Evolutionary conservation across 768 basidiomycete species (phyloP).

Genomic region (Amanita rubescens): DNA sequence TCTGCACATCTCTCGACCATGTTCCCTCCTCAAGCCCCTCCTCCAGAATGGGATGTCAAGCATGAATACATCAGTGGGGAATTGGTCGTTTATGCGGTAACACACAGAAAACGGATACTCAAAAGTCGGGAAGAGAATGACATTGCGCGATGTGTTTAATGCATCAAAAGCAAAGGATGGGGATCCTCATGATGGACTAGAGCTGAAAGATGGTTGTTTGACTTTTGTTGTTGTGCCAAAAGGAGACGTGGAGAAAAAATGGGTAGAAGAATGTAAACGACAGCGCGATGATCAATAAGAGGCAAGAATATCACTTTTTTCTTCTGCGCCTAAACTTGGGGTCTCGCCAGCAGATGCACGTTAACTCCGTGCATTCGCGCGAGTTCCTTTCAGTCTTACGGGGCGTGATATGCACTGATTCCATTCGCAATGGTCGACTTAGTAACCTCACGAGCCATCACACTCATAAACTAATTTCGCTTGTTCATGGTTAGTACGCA

Average conservation of each 20-base stretch:
- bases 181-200: conserved; percentile 67
- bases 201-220: conserved; percentile 76
- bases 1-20: conserved; percentile 68
- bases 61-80: conserved; percentile 57
- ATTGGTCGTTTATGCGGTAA: conserved; percentile 80
- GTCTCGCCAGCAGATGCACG: too few relatives aligned
- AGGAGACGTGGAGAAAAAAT: conserved; percentile 68
- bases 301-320: too few relatives aligned
- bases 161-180: conserved; percentile 55
- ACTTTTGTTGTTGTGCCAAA: conserved; percentile 74
- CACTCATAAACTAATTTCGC: too few relatives aligned
- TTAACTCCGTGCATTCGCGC: too few relatives aligned
- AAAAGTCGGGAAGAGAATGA: conserved; percentile 93
- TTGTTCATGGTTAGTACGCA: too few relatives aligned
- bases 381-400: too few relatives aligned
- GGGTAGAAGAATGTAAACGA: conserved; percentile 85
- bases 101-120: conserved; percentile 63
- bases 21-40: conserved; percentile 66
- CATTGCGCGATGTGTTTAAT: conserved; percentile 66
- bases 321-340: too few relatives aligned
- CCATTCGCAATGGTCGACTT: too few relatives aligned
- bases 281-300: conserved; percentile 22
- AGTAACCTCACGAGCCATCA: too few relatives aligned
- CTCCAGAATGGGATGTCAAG: conserved; percentile 71
- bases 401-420: too few relatives aligned